These are phyloP conservation scores for Lomentospora prolificans DNA, from an alignment of 2,329 filamentous ascomycete species.

Conservation along the genomic window DNA sequence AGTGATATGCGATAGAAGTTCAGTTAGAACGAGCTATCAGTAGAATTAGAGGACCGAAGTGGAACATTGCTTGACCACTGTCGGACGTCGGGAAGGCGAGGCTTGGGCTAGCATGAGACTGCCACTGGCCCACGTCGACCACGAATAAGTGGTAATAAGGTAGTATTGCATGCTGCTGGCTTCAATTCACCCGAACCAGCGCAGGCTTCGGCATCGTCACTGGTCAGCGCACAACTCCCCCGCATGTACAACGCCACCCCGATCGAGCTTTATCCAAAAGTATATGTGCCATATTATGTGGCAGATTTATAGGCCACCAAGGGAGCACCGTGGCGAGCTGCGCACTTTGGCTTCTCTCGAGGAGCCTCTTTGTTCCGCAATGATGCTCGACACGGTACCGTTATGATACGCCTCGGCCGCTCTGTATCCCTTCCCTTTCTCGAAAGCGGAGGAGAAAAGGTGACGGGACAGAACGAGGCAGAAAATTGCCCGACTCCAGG, in stretches of 20 bases:
- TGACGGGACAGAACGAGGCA: background rate
- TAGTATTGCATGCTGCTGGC: constrained; percentile 1
- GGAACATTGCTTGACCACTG: constrained; percentile 1
- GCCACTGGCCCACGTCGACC: background rate
- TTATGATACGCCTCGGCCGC: background rate
- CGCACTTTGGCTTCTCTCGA: too few relatives aligned
- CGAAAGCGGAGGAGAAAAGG: background rate
- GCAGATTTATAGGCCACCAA: background rate
- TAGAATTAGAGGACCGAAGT: background rate
- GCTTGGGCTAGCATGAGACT: background rate
- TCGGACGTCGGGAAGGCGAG: background rate
- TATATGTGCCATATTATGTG: background rate
- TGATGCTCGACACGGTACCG: background rate
- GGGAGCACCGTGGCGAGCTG: background rate
- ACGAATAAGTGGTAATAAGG: background rate
- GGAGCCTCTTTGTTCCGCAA: too few relatives aligned
- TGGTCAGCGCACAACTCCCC: background rate
- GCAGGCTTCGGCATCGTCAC: background rate
- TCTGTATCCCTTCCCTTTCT: too few relatives aligned
- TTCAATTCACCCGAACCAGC: constrained; percentile 3
- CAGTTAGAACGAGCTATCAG: background rate
- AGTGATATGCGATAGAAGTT: background rate
- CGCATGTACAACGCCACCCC: background rate
- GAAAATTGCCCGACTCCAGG: constrained; percentile 19
- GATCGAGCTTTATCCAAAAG: background rate